Conservation (phyloP, 345 rosid genomes). For the Gossypium stocksii region DNA sequence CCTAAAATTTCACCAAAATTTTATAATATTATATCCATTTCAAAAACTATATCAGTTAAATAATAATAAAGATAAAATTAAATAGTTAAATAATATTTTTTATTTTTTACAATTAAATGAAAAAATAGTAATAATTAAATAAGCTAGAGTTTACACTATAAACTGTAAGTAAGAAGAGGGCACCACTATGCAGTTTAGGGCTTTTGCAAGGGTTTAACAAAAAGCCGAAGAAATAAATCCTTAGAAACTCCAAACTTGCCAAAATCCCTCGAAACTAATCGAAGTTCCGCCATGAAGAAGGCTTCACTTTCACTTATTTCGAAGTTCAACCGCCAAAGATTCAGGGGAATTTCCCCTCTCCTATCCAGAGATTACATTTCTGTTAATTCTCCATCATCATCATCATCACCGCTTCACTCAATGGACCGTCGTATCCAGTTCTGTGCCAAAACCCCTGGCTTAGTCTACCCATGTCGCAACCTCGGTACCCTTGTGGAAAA, state of each 20-base stretch:
- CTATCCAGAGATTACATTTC: constrained; percentile 24
- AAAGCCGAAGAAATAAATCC: neutral
- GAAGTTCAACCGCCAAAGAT: constrained; percentile 32
- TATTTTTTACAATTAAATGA: too few relatives aligned
- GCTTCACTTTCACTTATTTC: constrained; percentile 53
- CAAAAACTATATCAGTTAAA: too few relatives aligned
- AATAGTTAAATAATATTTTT: too few relatives aligned
- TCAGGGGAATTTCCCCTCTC: constrained; percentile 25
- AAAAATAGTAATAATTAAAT: too few relatives aligned
- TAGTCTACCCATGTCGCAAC: constrained; percentile 37
- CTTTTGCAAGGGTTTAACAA: constrained; percentile 33
- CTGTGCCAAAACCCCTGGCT: constrained; percentile 26
- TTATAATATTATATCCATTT: too few relatives aligned
- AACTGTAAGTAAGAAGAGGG: too few relatives aligned
- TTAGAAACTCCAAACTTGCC: neutral
- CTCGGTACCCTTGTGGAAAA: constrained; percentile 50
- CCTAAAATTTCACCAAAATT: too few relatives aligned
- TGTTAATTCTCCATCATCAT: constrained; percentile 21
- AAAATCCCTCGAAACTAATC: neutral
- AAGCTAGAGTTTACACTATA: too few relatives aligned
- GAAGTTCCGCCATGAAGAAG: constrained; percentile 47
- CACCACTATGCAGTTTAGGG: constrained; percentile 4
- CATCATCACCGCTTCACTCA: constrained; percentile 24
- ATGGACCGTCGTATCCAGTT: neutral
- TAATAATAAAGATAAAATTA: too few relatives aligned